phyloP scores from a whole-genome alignment of 2,329 filamentous ascomycete species.

The Elsinoe arachidis region DNA sequence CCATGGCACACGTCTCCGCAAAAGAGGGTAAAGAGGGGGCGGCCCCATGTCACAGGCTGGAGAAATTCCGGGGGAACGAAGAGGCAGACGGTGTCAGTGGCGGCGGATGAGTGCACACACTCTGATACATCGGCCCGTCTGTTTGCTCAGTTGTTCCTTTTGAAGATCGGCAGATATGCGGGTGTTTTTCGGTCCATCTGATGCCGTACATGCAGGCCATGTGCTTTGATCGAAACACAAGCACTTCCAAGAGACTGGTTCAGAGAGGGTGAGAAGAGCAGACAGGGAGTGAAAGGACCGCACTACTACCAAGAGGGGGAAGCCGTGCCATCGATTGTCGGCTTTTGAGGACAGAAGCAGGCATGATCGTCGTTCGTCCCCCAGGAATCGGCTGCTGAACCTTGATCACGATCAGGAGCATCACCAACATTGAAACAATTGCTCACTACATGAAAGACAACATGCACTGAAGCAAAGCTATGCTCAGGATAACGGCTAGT shows the following conservation, averaged over 20 bases:
- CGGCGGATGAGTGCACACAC: neutral
- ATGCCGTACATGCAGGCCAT: neutral
- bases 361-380: neutral
- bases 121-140: neutral
- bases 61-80: constrained; percentile 6
- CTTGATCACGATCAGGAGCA: neutral
- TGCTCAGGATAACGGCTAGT: no score
- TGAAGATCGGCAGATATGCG: neutral
- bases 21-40: neutral
- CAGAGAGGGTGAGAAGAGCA: neutral
- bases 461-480: no score
- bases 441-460: no score
- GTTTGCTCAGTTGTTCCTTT: neutral
- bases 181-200: neutral
- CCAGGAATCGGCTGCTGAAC: neutral
- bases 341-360: neutral
- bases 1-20: constrained; percentile 2
- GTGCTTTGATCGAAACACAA: neutral
- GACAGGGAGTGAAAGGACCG: neutral
- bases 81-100: neutral
- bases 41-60: neutral
- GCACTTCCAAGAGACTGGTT: neutral
- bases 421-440: neutral
- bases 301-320: neutral
- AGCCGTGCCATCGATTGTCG: neutral